Base-by-base conservation (phyloP, 2,329 filamentous ascomycete genomes). In the Botryotinia calthae region DNA sequence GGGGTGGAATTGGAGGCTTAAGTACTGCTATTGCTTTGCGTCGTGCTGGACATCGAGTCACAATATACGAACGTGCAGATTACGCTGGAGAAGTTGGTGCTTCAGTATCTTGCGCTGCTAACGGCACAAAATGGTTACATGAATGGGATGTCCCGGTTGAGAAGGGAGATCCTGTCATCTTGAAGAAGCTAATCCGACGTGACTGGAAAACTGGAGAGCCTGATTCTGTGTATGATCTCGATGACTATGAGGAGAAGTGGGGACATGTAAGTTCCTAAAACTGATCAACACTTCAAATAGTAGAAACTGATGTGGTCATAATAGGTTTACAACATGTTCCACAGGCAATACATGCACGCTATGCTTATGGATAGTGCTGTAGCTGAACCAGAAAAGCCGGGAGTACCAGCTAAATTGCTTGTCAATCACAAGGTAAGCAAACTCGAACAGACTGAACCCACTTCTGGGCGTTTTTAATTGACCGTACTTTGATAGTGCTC, bases 191-290 rank as follows among this genome's bases (percentile, higher is more conserved):
- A 65, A 91, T 92, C 82, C 91, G 89, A 80, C 86, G 87, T 5
- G 89, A 92, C 81, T 92, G 90, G 90, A 86, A 87, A 79, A 91
- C 89, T 1, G 90, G 90, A 0, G 87, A 91, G 81, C 86, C 87
- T 0, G 86, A 89, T 34, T 63, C 56, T 37, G 31, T 64, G n/a
- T 70, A 70, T 64, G 68, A 70, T 20, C 54, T 92, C n/a, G 85
- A 82, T 9, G 89, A 91, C 78, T 92, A 92, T 71, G 86, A 91
- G 79, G 79, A 87, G 82, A 83, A 83, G 62, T 92, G 89, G 88
- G 89, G 89, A 7, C 86, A 88, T 79, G 85, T 80, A 77, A 72
- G 73, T 63, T 40, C 70, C 73, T 18, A 34, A 72, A 16, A 73
- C 20, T 8, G 20, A 65, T n/a, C 28, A 67, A 56, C 1, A 25